Base-by-base conservation (phyloP, 2,329 filamentous ascomycete species). In the Myotisia sp. region DNA sequence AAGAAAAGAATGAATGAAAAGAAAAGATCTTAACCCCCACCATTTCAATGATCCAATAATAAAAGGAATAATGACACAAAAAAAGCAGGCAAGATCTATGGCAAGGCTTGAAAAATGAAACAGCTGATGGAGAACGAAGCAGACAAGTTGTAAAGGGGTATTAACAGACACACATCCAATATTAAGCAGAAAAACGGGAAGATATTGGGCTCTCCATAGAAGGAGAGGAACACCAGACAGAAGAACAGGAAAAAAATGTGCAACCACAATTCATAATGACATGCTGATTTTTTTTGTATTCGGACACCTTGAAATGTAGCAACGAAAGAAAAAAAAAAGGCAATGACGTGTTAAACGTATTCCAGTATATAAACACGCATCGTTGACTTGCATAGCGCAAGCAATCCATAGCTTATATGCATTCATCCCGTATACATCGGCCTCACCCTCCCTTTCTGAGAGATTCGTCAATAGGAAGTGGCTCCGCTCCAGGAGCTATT, bases 401-500 rank as follows among this genome's bases (percentile, higher is more conserved):
- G n/a, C n/a, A n/a, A n/a, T n/a, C n/a, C n/a, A n/a, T n/a, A n/a
- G n/a, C n/a, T n/a, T n/a, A n/a, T n/a, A n/a, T n/a, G n/a, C 19
- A 17, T 16, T 5, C 12, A 20, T 10, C 10, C 29, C 17, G 13
- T 17, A 23, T 16, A n/a, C n/a, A n/a, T 20, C 19, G 22, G 17
- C 17, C 32, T 61, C 50, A 64, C 18, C 61, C 61, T 13, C 61
- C 61, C 47, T 64, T 64, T 34, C 60, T 52, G 44, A 63, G 39
- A 9, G 58, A 56, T 36, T 60, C 60, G 39, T 64, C 59, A 9
- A 48, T 48, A 19, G 61, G 59, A 7, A 61, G 44, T 6, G 55
- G 49, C 38, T 64, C 60, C 12, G 61, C 58, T 7, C 45, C 47
- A 18, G 53, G 46, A 4, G 49, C 47, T n/a, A n/a, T n/a, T n/a